Percentiles rank a stretch among this genome's conserved stretches.
Evolutionary conservation across 768 basidiomycete species (phyloP).

Genomic region (Pilatotrama ljubarskyi): DNA sequence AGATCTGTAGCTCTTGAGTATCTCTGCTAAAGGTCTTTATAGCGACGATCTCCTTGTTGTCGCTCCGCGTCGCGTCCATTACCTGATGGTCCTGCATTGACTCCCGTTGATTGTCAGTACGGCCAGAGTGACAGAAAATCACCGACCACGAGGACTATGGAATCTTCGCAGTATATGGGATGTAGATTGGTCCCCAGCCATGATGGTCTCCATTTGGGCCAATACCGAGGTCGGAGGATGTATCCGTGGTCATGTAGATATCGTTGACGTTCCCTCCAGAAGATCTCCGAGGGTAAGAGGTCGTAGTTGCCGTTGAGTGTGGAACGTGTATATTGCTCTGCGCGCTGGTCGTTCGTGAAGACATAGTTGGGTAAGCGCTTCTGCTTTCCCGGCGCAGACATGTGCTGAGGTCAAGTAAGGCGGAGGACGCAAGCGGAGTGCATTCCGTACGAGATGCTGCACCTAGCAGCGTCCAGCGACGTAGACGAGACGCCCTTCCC

Average conservation of each 20-base stretch:
- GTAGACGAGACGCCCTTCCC: too few relatives aligned
- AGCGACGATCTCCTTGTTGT: conserved; percentile 12
- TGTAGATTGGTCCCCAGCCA: conserved; percentile 16
- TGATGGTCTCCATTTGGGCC: conserved; percentile 13
- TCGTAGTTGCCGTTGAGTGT: not conserved
- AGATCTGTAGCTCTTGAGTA: conserved; percentile 15
- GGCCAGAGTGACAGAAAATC: not conserved
- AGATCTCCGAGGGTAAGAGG: not conserved
- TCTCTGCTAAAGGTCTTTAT: conserved; percentile 9
- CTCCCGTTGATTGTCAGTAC: not conserved
- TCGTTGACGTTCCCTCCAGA: conserved; percentile 17
- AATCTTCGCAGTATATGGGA: conserved; percentile 20
- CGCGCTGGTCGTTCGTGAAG: not conserved
- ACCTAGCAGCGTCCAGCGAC: too few relatives aligned
- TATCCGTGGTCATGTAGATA: conserved; percentile 20
- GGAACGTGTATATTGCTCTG: not conserved
- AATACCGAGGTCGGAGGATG: conserved; percentile 22
- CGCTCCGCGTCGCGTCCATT: conserved; percentile 18
- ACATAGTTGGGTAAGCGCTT: not conserved
- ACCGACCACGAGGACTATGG: conserved; percentile 4
- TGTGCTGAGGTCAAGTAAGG: too few relatives aligned
- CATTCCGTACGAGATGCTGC: too few relatives aligned
- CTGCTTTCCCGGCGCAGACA: not conserved
- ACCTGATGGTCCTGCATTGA: conserved; percentile 2
- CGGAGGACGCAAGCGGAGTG: too few relatives aligned